Conservation (phyloP, 345 rosid genomes). For the Corymbia maculata region DNA sequence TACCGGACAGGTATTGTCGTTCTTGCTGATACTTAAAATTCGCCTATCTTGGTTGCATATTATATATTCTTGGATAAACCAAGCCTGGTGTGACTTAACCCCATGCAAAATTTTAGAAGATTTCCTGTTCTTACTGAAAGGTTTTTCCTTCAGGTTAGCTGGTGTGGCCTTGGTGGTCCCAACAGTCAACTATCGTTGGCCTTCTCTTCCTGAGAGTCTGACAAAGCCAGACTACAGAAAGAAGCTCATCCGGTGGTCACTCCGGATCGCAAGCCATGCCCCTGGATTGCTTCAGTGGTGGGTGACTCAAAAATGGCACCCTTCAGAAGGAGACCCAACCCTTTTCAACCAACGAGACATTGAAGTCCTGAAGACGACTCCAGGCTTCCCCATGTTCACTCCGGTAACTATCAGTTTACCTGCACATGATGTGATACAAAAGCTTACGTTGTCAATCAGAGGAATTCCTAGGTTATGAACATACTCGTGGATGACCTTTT, state of each 20-base stretch:
- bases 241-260: conserved; percentile 31
- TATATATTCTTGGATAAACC: neutral
- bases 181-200: conserved; percentile 66
- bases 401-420: conserved; percentile 30
- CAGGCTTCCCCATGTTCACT: conserved; percentile 74
- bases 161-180: conserved; percentile 76
- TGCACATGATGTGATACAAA: neutral
- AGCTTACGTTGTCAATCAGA: neutral
- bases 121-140: neutral
- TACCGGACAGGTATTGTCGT: conserved; percentile 58
- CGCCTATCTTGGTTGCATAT: neutral
- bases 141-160: conserved; percentile 44
- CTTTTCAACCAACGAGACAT: conserved; percentile 61
- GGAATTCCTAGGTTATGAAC: neutral
- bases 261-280: conserved; percentile 49
- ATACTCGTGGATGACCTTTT: neutral
- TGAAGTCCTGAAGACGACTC: conserved; percentile 45
- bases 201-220: conserved; percentile 54
- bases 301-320: conserved; percentile 54
- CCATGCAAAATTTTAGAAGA: neutral
- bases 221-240: conserved; percentile 57
- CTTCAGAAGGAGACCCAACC: conserved; percentile 51
- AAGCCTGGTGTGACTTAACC: neutral
- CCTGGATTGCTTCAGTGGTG: conserved; percentile 71
- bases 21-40: neutral